Conservation (phyloP, 805 yeast genomes). For the Pichia ethanolica region DNA sequence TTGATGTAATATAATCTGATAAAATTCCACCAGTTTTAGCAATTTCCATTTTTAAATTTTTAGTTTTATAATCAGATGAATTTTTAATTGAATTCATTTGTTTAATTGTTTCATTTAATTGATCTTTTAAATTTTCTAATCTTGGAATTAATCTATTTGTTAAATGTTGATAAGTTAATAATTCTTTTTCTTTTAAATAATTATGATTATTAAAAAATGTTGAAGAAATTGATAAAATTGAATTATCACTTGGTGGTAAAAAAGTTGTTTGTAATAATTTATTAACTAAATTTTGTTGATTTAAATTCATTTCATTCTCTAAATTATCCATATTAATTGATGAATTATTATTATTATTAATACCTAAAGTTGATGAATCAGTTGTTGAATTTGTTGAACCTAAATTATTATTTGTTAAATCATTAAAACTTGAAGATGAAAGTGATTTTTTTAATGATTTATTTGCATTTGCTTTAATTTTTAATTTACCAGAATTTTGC, state of each 20-base stretch:
- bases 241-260: slow-evolving; percentile 29
- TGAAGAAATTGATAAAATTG: slow-evolving; percentile 30
- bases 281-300: slow-evolving; percentile 24
- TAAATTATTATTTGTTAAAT: background rate
- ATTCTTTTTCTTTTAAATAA: slow-evolving; percentile 35
- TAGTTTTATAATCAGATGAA: slow-evolving; percentile 46
- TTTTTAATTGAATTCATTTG: slow-evolving; percentile 46
- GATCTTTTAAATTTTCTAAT: slow-evolving; percentile 48
- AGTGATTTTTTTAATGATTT: slow-evolving; percentile 20
- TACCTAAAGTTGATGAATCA: no score
- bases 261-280: slow-evolving; percentile 44
- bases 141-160: slow-evolving; percentile 43
- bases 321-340: background rate
- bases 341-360: no score
- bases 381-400: background rate
- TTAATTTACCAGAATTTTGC: slow-evolving; percentile 27
- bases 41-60: slow-evolving; percentile 51
- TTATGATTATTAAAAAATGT: slow-evolving; percentile 27
- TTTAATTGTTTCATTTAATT: slow-evolving; percentile 44
- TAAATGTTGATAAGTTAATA: slow-evolving; percentile 44
- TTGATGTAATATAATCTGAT: slow-evolving; percentile 38
- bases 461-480: slow-evolving; percentile 16
- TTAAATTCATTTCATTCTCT: background rate
- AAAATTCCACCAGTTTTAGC: slow-evolving; percentile 55
- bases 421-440: slow-evolving; percentile 14